Evolutionary conservation across 2,329 filamentous ascomycete genomes (phyloP).

Genomic region (Aspergillaceae sp.): DNA sequence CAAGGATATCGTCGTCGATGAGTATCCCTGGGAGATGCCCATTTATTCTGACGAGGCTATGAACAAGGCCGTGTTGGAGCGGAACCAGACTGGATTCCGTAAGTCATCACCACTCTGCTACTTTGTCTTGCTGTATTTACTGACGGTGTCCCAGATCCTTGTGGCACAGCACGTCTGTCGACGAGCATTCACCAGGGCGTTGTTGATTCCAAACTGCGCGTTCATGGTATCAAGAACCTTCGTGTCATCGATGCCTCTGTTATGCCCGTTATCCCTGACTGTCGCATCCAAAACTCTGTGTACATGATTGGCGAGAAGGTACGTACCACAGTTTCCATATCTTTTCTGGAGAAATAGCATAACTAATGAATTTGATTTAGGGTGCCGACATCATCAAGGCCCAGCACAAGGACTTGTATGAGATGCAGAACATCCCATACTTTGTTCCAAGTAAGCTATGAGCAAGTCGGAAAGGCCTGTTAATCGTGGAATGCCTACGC

Average conservation of each 20-base stretch:
- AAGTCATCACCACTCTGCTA: slow-evolving; percentile 1
- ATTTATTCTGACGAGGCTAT: slow-evolving; percentile 48
- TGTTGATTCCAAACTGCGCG: slow-evolving; percentile 43
- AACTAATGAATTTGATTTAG: slow-evolving; percentile 6
- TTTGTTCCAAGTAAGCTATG: slow-evolving; percentile 8
- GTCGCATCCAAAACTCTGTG: slow-evolving; percentile 53
- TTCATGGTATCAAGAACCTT: slow-evolving; percentile 47
- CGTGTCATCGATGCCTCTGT: slow-evolving; percentile 50
- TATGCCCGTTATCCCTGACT: slow-evolving; percentile 48
- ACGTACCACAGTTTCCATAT: slow-evolving; percentile 1
- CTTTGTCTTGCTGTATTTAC: background rate
- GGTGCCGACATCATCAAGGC: slow-evolving; percentile 22
- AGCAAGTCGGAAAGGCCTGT: background rate
- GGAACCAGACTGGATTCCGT: slow-evolving; percentile 45
- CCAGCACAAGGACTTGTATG: slow-evolving; percentile 17
- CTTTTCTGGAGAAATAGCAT: background rate
- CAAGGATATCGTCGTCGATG: slow-evolving; percentile 31
- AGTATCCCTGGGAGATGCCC: slow-evolving; percentile 56
- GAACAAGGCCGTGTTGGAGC: slow-evolving; percentile 48
- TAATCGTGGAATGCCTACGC: background rate
- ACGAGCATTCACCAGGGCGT: slow-evolving; percentile 46
- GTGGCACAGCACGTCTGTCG: slow-evolving; percentile 47
- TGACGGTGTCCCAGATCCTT: slow-evolving; percentile 34
- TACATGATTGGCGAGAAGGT: slow-evolving; percentile 52
- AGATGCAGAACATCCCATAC: slow-evolving; percentile 12